Evolutionary conservation across 2,329 filamentous ascomycete species (phyloP).

Genomic region (Biscogniauxia sp.): DNA sequence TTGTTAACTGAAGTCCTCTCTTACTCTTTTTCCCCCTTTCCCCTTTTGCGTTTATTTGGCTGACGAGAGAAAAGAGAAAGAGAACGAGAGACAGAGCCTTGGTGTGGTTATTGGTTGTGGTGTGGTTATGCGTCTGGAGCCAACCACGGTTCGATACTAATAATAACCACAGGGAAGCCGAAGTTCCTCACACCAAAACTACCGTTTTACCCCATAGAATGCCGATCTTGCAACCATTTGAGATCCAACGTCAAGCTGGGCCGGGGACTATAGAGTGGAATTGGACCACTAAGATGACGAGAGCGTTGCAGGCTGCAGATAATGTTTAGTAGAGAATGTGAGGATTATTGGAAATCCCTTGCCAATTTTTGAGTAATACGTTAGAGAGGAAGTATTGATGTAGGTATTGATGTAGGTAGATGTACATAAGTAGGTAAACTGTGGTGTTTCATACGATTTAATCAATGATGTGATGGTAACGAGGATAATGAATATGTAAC

Average conservation of each 20-base stretch:
- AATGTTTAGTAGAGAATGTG: background rate
- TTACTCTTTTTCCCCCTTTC: background rate
- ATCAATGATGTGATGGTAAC: too few species aligned
- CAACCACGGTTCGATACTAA: background rate
- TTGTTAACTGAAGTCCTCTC: background rate
- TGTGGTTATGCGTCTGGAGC: background rate
- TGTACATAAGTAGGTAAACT: too few species aligned
- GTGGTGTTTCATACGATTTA: too few species aligned
- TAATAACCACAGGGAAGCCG: background rate
- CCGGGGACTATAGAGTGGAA: background rate
- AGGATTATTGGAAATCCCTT: background rate
- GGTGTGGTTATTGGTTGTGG: too few species aligned
- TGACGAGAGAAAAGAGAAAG: background rate
- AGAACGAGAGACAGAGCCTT: too few species aligned
- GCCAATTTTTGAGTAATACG: too few species aligned
- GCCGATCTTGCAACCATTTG: background rate
- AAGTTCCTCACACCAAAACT: background rate
- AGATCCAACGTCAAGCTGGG: background rate
- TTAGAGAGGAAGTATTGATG: too few species aligned
- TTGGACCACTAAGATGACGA: background rate
- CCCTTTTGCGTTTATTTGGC: background rate
- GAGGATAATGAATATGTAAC: too few species aligned
- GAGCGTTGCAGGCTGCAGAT: background rate
- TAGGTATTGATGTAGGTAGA: too few species aligned
- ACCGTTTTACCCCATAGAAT: background rate